Conservation (phyloP, 306 rosid genomes). For the Purshia tridentata region DNA sequence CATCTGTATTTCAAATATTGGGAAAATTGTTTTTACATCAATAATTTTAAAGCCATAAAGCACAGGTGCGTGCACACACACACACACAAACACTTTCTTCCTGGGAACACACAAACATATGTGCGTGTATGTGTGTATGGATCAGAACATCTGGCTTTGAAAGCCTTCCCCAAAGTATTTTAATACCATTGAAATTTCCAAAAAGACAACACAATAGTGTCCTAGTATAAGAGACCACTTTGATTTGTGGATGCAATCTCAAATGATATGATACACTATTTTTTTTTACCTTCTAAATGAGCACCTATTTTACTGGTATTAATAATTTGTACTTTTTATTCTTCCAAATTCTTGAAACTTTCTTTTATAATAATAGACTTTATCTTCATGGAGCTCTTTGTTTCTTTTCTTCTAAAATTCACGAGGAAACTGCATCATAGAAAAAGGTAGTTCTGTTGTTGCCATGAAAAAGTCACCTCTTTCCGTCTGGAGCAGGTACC, state of each 20-base stretch:
- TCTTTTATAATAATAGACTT: not conserved
- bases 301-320: not conserved
- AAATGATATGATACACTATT: not conserved
- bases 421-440: not conserved
- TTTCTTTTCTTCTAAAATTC: not conserved
- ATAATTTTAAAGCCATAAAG: not conserved
- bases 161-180: not conserved
- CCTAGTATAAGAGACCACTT: not conserved
- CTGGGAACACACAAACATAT: not conserved
- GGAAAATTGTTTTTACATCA: not conserved
- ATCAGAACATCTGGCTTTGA: not conserved
- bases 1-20: no score
- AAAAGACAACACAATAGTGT: not conserved
- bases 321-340: not conserved
- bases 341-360: not conserved
- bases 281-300: not conserved
- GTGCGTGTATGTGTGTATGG: not conserved
- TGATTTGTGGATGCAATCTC: not conserved
- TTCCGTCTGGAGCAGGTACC: constrained; percentile 63
- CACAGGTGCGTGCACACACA: not conserved
- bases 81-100: not conserved
- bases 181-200: not conserved
- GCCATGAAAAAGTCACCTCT: not conserved
- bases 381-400: not conserved
- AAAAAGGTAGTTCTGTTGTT: not conserved